Conservation (phyloP, 495 filamentous ascomycete species). For the Talaromyces wortmannii region DNA sequence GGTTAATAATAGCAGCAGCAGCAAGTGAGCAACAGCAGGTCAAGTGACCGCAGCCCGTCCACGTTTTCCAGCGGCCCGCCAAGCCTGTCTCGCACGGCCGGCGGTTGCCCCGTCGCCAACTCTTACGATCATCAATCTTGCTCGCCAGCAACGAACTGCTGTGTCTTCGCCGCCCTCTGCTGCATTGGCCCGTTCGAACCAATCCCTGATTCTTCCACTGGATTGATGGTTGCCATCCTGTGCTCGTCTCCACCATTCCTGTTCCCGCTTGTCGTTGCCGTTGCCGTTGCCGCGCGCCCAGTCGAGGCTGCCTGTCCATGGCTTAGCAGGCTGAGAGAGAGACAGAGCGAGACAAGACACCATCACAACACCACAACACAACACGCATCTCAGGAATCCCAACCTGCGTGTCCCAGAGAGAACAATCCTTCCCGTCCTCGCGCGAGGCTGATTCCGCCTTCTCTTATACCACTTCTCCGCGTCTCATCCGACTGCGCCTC, state of each 20-base stretch:
- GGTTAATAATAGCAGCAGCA: no score
- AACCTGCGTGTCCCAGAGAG: not conserved
- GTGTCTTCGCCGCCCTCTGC: not conserved
- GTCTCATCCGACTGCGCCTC: slow-evolving; percentile 1
- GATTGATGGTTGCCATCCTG: no score
- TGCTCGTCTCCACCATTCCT: no score
- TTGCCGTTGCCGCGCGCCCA: no score
- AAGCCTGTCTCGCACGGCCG: not conserved
- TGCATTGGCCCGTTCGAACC: not conserved
- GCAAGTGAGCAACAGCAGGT: no score
- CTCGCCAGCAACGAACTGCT: no score
- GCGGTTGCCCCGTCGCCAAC: not conserved
- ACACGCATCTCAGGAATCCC: not conserved
- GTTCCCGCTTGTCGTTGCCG: no score
- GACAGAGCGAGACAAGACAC: no score
- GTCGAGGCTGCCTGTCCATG: no score
- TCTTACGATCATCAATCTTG: not conserved
- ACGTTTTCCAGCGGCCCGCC: not conserved
- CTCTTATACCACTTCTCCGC: not conserved
- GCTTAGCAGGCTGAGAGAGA: no score
- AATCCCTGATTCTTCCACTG: no score
- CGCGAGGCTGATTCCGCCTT: slow-evolving; percentile 4
- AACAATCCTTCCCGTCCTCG: not conserved
- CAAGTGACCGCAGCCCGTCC: not conserved
- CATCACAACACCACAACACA: no score